These are phyloP conservation scores for Eucalyptus pauciflora DNA, from an alignment of 345 rosid species.

Conservation along the genomic window DNA sequence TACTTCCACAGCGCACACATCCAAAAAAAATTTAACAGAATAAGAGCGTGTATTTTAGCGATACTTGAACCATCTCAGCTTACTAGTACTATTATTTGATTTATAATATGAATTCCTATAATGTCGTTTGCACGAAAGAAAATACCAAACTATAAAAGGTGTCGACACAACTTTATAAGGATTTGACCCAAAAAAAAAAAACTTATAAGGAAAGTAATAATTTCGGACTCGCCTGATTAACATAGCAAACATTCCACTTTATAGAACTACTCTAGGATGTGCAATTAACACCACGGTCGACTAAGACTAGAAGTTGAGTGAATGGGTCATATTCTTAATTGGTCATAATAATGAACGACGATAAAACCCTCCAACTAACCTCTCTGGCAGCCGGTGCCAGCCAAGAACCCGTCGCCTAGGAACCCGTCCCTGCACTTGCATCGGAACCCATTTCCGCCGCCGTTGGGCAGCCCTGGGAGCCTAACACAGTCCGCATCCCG, in stretches of 20 bases:
- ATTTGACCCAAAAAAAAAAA: no score
- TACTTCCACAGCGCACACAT: no score
- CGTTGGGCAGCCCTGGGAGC: background rate
- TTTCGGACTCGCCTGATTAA: background rate
- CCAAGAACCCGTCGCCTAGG: slow-evolving; percentile 38
- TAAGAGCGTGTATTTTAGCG: background rate
- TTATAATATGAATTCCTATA: background rate
- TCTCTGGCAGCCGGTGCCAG: slow-evolving; percentile 38
- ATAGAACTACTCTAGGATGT: background rate
- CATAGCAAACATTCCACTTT: background rate
- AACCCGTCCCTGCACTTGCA: background rate
- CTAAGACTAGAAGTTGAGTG: background rate
- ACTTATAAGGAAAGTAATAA: background rate
- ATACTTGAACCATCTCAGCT: background rate
- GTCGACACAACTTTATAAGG: background rate
- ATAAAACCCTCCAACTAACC: slow-evolving; percentile 21
- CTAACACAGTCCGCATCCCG: slow-evolving; percentile 12
- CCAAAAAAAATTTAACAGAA: no score
- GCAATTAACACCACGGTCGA: background rate
- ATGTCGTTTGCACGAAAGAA: background rate
- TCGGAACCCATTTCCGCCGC: background rate
- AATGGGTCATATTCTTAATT: background rate
- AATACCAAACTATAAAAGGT: background rate
- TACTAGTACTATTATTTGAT: background rate
- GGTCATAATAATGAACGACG: background rate